Conservation (phyloP, 441 rosid genomes). For the Rhodomyrtus psidioides region DNA sequence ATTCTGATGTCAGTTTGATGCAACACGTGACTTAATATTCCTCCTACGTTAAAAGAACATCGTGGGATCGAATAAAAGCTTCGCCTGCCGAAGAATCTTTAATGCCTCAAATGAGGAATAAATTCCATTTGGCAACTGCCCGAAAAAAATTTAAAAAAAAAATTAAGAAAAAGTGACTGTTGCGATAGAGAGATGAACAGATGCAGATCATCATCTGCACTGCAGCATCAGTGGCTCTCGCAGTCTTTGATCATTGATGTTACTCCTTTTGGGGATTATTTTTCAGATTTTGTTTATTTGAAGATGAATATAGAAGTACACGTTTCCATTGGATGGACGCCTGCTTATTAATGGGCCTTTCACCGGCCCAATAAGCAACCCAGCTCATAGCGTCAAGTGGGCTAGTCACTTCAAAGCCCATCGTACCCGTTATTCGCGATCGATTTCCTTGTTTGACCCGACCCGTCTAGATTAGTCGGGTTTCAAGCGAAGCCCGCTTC, state of each 20-base stretch:
- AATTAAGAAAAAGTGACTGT: background rate
- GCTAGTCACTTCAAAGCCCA: background rate
- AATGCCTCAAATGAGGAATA: background rate
- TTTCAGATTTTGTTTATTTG: background rate
- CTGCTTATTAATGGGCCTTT: background rate
- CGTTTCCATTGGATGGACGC: background rate
- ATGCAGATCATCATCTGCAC: background rate
- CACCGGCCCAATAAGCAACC: background rate
- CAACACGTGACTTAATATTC: background rate
- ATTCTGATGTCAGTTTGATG: background rate
- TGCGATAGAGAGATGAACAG: background rate
- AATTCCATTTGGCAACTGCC: background rate
- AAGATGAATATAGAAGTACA: background rate
- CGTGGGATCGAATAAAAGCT: background rate
- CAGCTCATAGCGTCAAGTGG: background rate
- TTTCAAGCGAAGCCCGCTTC: accelerated
- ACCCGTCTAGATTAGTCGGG: background rate
- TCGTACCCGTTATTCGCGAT: background rate
- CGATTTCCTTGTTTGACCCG: background rate
- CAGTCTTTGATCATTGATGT: background rate
- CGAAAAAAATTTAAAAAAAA: background rate
- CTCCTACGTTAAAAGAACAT: background rate
- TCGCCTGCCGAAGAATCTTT: background rate
- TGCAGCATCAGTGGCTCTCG: background rate
- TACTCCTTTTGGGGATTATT: background rate